phyloP scores from a whole-genome alignment of 2,329 filamentous ascomycete species.

The Ophiostoma sp. region DNA sequence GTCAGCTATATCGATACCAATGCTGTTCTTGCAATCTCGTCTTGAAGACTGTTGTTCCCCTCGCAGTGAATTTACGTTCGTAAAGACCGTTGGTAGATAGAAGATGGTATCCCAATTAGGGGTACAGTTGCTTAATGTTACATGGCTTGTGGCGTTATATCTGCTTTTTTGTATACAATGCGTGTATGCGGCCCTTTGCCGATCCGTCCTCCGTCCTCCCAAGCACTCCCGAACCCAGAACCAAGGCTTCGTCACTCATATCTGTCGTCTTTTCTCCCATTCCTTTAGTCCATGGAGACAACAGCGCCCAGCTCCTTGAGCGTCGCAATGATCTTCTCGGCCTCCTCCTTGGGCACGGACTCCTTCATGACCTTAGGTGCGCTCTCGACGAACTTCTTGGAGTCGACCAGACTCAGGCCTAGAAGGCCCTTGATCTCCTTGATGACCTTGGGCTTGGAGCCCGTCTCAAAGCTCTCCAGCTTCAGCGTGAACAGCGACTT shows the following conservation, averaged over 20 bases:
- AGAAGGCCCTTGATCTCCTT: constrained; percentile 99
- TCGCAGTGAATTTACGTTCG: not conserved
- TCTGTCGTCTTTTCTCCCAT: not conserved
- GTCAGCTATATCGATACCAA: constrained; percentile 7
- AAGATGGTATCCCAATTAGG: constrained; percentile 18
- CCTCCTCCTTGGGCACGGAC: constrained; percentile 96
- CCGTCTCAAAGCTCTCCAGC: constrained; percentile 83
- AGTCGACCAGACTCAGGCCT: constrained; percentile 93
- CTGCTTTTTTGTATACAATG: constrained; percentile 35
- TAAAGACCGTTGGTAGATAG: not conserved
- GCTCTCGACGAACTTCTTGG: constrained; percentile 99
- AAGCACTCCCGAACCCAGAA: not conserved
- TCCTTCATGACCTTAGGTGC: constrained; percentile 99
- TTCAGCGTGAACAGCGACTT: constrained; percentile 97
- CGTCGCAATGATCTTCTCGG: constrained; percentile 93
- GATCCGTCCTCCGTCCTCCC: not conserved
- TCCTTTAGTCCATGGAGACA: constrained; percentile 80
- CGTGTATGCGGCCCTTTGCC: constrained; percentile 1
- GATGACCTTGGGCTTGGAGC: constrained; percentile 96
- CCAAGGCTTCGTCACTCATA: not conserved
- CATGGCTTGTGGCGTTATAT: constrained; percentile 30
- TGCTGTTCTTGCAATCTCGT: not conserved
- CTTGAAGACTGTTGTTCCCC: too few species aligned
- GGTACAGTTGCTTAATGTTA: constrained; percentile 35
- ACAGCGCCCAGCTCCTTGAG: constrained; percentile 92